Evolutionary conservation across 192 early-diverging fungal species (phyloP), one percentile per base, ranked within the genome.

Genomic region (Thoreauomyces humboldtii): DNA sequence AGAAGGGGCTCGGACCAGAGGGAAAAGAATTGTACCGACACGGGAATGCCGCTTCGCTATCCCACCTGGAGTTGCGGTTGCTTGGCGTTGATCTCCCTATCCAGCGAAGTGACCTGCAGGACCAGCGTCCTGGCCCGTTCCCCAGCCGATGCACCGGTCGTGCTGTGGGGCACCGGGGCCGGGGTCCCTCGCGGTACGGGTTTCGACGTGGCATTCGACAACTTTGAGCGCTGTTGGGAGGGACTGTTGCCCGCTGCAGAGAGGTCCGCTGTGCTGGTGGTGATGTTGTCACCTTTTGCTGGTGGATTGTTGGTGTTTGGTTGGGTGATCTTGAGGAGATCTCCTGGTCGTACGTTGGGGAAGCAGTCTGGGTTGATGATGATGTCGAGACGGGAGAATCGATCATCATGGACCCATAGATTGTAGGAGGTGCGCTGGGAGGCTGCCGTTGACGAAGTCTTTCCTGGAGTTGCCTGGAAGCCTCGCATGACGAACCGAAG

Each of bases 301-400:
- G 9, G 11, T n/a, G n/a, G 11, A 41, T 41, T 41, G 11, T 12
- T 12, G 27, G 50, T 2, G 27, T 52, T 52, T 25, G 66, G 66
- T 19, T 68, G 77, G 48, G 76, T 77, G 34, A 92, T 77, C 54
- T 85, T 81, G 24, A 92, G 73, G 21, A 90, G 61, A 62, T 91
- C 87, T 28, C 86, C 87, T 17, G 74, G 66, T 37, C 69, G 59
- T n/a, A 85, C 63, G 15, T 67, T 77, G 2, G 85, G 81, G 57
- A 92, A 86, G 27, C 59, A 63, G 46, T 89, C 83, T 0, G 89
- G 88, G 59, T 90, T 88, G 21, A 92, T 69, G 4, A 91, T 70
- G 44, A 89, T 69, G 27, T 92, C 88, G 27, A 72, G 79, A 44
- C 70, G 72, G 24, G 81, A 84, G 72, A 72, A 83, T 24, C 73